A percentile compares a stretch with the other conserved stretches of the same genome.
These are phyloP conservation scores for Macrotyloma uniflorum DNA, from an alignment of 306 rosid species.

Conservation along the genomic window DNA sequence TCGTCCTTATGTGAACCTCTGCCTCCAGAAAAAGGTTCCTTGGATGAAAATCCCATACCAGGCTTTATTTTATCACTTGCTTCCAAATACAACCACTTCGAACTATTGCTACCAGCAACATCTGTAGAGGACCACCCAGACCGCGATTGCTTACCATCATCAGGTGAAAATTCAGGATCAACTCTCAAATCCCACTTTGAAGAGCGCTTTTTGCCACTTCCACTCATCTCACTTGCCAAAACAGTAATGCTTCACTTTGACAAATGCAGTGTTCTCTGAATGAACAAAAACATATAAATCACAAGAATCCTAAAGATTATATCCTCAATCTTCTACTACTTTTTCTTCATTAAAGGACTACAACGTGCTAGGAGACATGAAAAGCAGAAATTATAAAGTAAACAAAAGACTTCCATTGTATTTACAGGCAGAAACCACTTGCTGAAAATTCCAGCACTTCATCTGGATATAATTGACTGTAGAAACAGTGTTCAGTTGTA, in stretches of 20 bases:
- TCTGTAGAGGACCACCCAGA: slow-evolving; percentile 65
- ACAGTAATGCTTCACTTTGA: slow-evolving; percentile 39
- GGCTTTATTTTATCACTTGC: slow-evolving; percentile 59
- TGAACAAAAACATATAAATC: slow-evolving; percentile 39
- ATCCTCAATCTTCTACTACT: slow-evolving; percentile 4
- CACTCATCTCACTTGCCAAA: slow-evolving; percentile 69
- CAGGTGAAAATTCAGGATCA: slow-evolving; percentile 60
- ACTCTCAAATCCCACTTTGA: slow-evolving; percentile 94
- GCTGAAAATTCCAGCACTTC: no score
- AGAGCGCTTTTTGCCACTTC: slow-evolving; percentile 72
- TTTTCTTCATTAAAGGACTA: slow-evolving; percentile 19
- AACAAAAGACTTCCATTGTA: not conserved
- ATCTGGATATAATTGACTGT: no score
- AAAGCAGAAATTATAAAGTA: not conserved
- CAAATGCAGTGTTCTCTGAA: slow-evolving; percentile 47
- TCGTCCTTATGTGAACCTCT: slow-evolving; percentile 66
- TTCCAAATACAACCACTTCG: slow-evolving; percentile 66
- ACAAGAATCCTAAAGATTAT: slow-evolving; percentile 10
- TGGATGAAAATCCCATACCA: slow-evolving; percentile 49
- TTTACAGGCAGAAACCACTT: not conserved
- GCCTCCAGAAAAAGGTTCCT: slow-evolving; percentile 69
- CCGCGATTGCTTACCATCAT: slow-evolving; percentile 56
- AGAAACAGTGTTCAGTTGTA: not conserved
- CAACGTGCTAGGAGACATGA: slow-evolving; percentile 15
- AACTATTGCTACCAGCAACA: slow-evolving; percentile 59